A percentile compares a stretch with the other conserved stretches of the same genome.
Conservation (phyloP, 78 protist genomes). For the Tieghemostelium lacteum region DNA sequence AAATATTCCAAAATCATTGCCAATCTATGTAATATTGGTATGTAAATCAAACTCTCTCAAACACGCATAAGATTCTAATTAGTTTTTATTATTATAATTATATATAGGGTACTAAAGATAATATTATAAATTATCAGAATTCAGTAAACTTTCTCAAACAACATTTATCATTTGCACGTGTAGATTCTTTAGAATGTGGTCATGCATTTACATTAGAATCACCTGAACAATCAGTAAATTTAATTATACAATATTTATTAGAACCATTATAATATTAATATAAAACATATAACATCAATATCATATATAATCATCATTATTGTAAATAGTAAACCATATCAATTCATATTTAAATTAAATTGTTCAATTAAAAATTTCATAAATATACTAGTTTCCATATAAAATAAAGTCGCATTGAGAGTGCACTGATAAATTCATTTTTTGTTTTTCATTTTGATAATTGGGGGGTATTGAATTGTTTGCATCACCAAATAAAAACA, state of each 20-base stretch:
- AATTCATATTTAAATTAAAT: no score
- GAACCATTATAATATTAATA: constrained; percentile 16
- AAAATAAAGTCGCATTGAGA: no score
- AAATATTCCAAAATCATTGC: constrained; percentile 2
- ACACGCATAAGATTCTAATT: not conserved
- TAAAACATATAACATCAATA: no score
- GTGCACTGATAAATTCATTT: no score
- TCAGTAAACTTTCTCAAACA: not conserved
- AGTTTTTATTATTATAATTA: not conserved
- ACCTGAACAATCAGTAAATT: not conserved
- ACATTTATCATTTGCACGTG: constrained; percentile 13
- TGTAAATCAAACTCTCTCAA: not conserved
- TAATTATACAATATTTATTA: constrained; percentile 7
- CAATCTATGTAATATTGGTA: constrained; percentile 21
- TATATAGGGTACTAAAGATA: constrained; percentile 43
- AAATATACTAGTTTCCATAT: no score
- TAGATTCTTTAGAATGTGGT: constrained; percentile 20
- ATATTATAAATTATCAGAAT: not conserved
- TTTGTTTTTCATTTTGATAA: no score
- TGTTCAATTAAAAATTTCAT: no score
- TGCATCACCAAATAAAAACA: no score
- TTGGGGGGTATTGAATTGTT: no score
- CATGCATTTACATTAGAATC: constrained; percentile 44
- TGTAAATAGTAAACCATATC: no score
- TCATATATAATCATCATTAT: no score